Evolutionary conservation across 768 basidiomycete genomes (phyloP).

Genomic region (Lyophyllum semitale): DNA sequence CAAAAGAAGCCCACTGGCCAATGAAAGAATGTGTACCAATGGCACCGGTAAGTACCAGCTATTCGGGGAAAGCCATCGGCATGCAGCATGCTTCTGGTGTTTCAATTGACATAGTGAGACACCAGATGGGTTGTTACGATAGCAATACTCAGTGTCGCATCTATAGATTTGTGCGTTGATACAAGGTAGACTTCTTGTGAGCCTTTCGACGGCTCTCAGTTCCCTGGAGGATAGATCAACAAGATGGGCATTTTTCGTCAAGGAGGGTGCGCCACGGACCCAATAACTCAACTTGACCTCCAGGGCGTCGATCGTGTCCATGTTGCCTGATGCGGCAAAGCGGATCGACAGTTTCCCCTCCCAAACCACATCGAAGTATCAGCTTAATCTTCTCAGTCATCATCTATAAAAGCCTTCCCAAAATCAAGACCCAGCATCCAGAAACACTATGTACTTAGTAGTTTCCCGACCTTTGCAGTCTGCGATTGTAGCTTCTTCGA

Average conservation of each 20-base stretch:
- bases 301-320: slow-evolving; percentile 18
- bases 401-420: slow-evolving; percentile 35
- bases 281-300: slow-evolving; percentile 17
- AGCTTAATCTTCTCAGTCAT: slow-evolving; percentile 35
- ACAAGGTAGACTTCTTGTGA: slow-evolving; percentile 1
- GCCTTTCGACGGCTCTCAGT: neutral
- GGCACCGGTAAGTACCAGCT: slow-evolving; percentile 18
- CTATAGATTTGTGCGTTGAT: neutral
- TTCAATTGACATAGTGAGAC: slow-evolving; percentile 14
- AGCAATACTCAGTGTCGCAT: slow-evolving; percentile 1
- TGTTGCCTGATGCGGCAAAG: slow-evolving; percentile 34
- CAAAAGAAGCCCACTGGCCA: slow-evolving; percentile 7
- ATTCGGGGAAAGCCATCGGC: slow-evolving; percentile 9
- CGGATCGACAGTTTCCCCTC: slow-evolving; percentile 34
- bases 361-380: slow-evolving; percentile 21
- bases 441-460: too few species aligned
- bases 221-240: neutral
- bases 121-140: slow-evolving; percentile 4
- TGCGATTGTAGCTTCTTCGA: too few species aligned
- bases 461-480: too few species aligned
- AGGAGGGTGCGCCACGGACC: neutral
- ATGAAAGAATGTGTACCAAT: slow-evolving; percentile 3
- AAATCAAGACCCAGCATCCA: slow-evolving; percentile 17
- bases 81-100: slow-evolving; percentile 9
- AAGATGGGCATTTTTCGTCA: neutral